These are phyloP conservation scores for Rugonectria rugulosa DNA, from an alignment of 2,329 filamentous ascomycete species.

Conservation along the genomic window DNA sequence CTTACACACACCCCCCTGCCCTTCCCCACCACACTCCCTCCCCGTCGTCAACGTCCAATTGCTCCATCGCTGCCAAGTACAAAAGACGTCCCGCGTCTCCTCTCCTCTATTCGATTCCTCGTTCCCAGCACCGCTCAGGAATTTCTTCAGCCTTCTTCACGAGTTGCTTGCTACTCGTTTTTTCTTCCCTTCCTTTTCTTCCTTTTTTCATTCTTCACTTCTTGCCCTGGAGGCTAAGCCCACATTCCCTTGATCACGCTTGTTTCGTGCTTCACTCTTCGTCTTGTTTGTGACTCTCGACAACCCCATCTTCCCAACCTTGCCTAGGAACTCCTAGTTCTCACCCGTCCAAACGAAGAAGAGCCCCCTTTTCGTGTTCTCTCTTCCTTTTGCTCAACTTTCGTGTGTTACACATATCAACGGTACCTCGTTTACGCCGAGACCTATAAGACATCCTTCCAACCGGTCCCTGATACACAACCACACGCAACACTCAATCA, in stretches of 20 bases:
- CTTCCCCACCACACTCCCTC: neutral
- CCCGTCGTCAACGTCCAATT: neutral
- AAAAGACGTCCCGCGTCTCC: slow-evolving; percentile 31
- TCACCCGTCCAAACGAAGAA: no score
- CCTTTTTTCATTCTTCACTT: slow-evolving; percentile 23
- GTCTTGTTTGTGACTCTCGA: slow-evolving; percentile 7
- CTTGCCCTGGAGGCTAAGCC: slow-evolving; percentile 17
- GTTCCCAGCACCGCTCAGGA: slow-evolving; percentile 35
- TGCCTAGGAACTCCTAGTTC: neutral
- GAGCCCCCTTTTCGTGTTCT: neutral
- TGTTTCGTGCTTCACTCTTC: neutral
- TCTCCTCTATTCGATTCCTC: slow-evolving; percentile 7
- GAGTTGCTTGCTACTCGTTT: slow-evolving; percentile 24
- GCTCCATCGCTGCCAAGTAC: slow-evolving; percentile 19
- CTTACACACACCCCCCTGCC: neutral
- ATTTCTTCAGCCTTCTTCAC: slow-evolving; percentile 24
- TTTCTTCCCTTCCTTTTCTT: slow-evolving; percentile 27
- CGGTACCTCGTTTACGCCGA: neutral
- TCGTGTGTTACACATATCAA: neutral
- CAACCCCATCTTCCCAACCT: slow-evolving; percentile 1
- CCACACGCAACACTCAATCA: neutral
- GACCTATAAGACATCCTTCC: neutral
- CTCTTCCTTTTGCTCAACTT: neutral
- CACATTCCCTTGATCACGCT: slow-evolving; percentile 15
- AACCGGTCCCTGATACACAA: neutral